These are phyloP conservation scores for Ceratocystis smalleyi DNA, from an alignment of 2,329 filamentous ascomycete species.

Conservation along the genomic window DNA sequence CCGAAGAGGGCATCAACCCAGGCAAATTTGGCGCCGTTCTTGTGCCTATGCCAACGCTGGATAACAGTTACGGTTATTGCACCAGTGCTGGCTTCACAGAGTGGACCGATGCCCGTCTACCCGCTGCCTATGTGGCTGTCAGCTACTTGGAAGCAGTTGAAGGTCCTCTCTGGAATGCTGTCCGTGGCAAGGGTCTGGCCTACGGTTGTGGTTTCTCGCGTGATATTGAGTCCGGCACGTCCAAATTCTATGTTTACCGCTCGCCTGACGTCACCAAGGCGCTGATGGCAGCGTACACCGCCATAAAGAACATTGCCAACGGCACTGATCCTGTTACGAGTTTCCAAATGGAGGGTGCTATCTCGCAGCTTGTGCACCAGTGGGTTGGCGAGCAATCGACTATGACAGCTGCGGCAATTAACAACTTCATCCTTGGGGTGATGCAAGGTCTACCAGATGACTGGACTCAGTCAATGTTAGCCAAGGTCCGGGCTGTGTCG, in stretches of 20 bases:
- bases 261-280: slow-evolving; percentile 82
- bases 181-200: slow-evolving; percentile 82
- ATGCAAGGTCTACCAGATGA: slow-evolving; percentile 60
- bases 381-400: slow-evolving; percentile 83
- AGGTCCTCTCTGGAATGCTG: slow-evolving; percentile 83
- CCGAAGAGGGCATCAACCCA: slow-evolving; percentile 54
- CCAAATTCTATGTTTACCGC: slow-evolving; percentile 77
- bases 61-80: slow-evolving; percentile 76
- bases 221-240: slow-evolving; percentile 60
- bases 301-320: slow-evolving; percentile 58
- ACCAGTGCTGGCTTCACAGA: slow-evolving; percentile 59
- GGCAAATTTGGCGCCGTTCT: slow-evolving; percentile 62
- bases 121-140: slow-evolving; percentile 72
- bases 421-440: slow-evolving; percentile 71
- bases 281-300: slow-evolving; percentile 57
- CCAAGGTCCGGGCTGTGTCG: slow-evolving; percentile 58
- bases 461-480: slow-evolving; percentile 63
- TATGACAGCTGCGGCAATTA: slow-evolving; percentile 63
- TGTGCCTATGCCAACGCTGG: slow-evolving; percentile 79
- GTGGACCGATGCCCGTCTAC: slow-evolving; percentile 61
- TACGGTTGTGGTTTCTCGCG: slow-evolving; percentile 73
- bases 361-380: slow-evolving; percentile 72
- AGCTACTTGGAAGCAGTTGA: slow-evolving; percentile 88
- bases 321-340: slow-evolving; percentile 60
- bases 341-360: slow-evolving; percentile 72